Percentiles rank a stretch among this genome's conserved stretches.
These are phyloP conservation scores for Turritis glabra DNA, from an alignment of 345 rosid genomes.

Conservation along the genomic window DNA sequence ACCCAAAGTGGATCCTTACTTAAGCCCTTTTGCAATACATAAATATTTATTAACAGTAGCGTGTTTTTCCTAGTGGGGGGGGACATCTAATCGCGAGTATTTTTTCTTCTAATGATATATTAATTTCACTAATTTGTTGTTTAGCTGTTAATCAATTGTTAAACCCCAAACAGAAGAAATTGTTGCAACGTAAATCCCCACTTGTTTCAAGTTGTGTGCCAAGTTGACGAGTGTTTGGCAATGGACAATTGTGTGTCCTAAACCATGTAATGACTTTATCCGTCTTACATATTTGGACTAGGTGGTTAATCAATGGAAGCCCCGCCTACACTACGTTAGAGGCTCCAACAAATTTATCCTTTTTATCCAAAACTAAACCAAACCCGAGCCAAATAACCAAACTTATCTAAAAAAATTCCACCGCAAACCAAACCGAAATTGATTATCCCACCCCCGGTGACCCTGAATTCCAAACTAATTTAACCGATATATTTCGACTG, in stretches of 20 bases:
- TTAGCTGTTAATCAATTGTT: conserved; percentile 11
- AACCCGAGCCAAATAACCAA: neutral
- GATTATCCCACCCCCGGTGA: neutral
- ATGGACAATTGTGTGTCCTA: neutral
- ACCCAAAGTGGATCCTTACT: conserved; percentile 38
- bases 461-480: neutral
- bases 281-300: neutral
- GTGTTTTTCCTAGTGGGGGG: conserved; percentile 22
- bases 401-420: neutral
- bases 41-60: conserved; percentile 8
- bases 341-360: neutral
- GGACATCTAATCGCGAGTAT: conserved; percentile 6
- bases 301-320: neutral
- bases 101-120: conserved; percentile 19
- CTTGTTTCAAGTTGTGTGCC: conserved; percentile 27
- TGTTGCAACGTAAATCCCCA: conserved; percentile 33
- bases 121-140: neutral
- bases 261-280: neutral
- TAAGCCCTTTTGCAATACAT: conserved; percentile 10
- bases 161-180: conserved; percentile 15
- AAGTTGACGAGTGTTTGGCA: conserved; percentile 25
- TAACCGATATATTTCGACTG: neutral
- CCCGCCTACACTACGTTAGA: neutral
- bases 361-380: neutral
- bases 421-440: neutral